Conservation (phyloP, 2,329 filamentous ascomycete species). For the Didymellaceae sp. region DNA sequence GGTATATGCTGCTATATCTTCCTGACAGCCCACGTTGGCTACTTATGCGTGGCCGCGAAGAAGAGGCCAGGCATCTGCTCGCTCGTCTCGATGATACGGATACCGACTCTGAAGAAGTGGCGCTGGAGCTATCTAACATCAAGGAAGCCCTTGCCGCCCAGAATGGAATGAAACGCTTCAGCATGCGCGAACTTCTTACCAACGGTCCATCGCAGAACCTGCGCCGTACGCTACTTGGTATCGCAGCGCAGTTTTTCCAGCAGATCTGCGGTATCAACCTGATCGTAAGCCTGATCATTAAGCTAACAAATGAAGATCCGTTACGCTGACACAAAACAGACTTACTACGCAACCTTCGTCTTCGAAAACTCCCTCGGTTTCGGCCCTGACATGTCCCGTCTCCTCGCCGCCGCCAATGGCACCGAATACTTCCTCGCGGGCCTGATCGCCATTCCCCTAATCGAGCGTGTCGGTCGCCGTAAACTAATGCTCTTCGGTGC, state of each 20-base stretch:
- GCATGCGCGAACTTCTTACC: conserved; percentile 47
- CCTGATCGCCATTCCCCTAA: conserved; percentile 50
- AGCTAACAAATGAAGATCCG: no score
- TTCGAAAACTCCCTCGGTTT: conserved; percentile 51
- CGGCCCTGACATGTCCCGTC: conserved; percentile 39
- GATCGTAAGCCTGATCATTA: conserved; percentile 23
- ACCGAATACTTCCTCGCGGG: conserved; percentile 52
- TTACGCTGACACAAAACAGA: conserved; percentile 15
- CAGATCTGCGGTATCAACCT: conserved; percentile 49
- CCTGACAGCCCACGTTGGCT: conserved; percentile 57
- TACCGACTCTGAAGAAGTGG: conserved; percentile 38
- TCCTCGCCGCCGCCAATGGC: conserved; percentile 50
- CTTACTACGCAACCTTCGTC: conserved; percentile 53
- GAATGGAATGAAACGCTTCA: conserved; percentile 59
- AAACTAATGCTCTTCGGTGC: conserved; percentile 48
- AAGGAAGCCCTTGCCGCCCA: conserved; percentile 45
- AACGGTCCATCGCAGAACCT: conserved; percentile 51
- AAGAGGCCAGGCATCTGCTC: conserved; percentile 48
- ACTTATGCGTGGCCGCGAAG: conserved; percentile 59
- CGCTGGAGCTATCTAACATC: conserved; percentile 45
- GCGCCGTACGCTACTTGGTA: conserved; percentile 52
- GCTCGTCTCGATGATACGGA: conserved; percentile 44
- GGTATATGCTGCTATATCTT: conserved; percentile 49
- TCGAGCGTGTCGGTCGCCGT: conserved; percentile 48
- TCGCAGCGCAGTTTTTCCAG: conserved; percentile 54